Conservation (phyloP, 2,329 filamentous ascomycete genomes). For the Massarina eburnea region DNA sequence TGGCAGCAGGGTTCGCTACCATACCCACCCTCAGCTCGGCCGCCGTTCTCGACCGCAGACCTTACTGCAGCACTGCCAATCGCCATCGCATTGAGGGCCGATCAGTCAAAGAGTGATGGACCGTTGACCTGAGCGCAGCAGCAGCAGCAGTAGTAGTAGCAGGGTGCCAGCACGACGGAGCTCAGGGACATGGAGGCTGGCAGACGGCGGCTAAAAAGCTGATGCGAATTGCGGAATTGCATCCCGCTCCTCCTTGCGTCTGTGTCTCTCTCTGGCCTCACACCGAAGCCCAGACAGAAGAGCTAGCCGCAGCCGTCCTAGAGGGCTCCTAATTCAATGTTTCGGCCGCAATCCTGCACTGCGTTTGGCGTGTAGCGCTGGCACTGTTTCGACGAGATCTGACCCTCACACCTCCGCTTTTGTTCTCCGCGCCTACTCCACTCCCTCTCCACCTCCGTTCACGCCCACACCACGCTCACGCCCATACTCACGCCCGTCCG, state of each 20-base stretch:
- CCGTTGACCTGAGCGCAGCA: background rate
- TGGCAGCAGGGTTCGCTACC: constrained; percentile 1
- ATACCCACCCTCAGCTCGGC: background rate
- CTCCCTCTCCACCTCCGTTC: background rate
- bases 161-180: no score
- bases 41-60: constrained; percentile 7
- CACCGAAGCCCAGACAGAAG: no score
- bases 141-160: background rate
- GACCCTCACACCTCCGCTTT: background rate
- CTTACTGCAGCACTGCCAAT: background rate
- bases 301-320: no score
- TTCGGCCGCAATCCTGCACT: no score
- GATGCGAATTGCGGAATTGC: background rate
- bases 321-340: no score
- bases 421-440: background rate
- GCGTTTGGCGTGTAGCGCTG: no score
- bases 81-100: background rate
- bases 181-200: no score
- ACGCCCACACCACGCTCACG: no score
- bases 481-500: no score
- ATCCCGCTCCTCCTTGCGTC: no score
- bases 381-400: no score
- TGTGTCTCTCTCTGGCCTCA: no score
- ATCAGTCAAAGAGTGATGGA: background rate
- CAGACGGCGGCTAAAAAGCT: background rate